Evolutionary conservation across 768 basidiomycete genomes (phyloP).

Genomic region (Galerina sulciceps): DNA sequence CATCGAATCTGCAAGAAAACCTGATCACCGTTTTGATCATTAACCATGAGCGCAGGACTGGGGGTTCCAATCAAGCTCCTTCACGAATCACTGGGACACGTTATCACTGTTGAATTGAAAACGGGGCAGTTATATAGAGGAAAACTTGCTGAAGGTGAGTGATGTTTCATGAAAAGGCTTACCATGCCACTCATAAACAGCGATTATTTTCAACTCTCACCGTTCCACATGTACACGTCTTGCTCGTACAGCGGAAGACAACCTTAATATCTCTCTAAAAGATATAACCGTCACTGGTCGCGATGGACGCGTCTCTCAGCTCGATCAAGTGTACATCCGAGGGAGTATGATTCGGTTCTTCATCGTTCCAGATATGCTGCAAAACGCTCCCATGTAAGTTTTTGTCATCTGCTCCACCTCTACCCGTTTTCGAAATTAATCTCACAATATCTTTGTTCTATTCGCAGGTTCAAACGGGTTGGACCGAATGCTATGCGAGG

Average conservation of each 20-base stretch:
- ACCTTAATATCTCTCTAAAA: constrained; percentile 93
- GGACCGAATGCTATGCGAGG: constrained; percentile 99
- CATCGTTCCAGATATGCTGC: constrained; percentile 99
- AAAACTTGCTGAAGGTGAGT: constrained; percentile 93
- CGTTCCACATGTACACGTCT: constrained; percentile 12
- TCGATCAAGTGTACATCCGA: constrained; percentile 98
- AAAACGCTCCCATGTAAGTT: constrained; percentile 94
- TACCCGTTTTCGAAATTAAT: constrained; percentile 5
- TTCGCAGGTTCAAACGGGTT: constrained; percentile 93
- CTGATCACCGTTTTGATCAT: constrained; percentile 6
- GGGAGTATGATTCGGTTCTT: constrained; percentile 99
- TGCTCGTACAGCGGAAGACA: constrained; percentile 83
- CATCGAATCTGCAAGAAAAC: neutral
- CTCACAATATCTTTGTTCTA: constrained; percentile 4
- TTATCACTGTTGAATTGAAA: constrained; percentile 98
- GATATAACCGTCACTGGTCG: constrained; percentile 98
- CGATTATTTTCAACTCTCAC: constrained; percentile 17
- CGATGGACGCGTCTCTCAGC: constrained; percentile 97
- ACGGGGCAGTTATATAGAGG: constrained; percentile 97
- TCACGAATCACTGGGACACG: constrained; percentile 94
- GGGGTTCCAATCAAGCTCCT: constrained; percentile 97
- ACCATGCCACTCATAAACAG: constrained; percentile 11
- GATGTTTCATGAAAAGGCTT: neutral
- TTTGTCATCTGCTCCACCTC: neutral
- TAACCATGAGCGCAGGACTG: constrained; percentile 64